phyloP scores from a whole-genome alignment of 257 asterid genomes.

The Gardenia jasminoides region DNA sequence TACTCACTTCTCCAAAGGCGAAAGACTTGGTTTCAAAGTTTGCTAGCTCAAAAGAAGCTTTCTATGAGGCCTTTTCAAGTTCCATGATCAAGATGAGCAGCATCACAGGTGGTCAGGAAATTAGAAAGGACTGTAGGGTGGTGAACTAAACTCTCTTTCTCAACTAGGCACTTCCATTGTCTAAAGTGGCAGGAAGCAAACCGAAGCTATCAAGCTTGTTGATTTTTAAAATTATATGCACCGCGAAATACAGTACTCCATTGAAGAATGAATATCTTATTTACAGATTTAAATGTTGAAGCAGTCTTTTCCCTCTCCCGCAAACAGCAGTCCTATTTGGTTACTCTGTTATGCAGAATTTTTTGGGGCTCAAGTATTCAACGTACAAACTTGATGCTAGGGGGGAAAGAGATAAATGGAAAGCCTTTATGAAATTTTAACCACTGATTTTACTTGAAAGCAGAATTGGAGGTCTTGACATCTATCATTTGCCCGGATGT shows the following conservation, averaged over 20 bases:
- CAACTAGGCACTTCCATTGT: neutral
- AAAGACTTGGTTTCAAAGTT: slow-evolving; percentile 50
- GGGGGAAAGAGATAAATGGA: neutral
- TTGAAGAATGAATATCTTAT: neutral
- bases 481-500: neutral
- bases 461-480: neutral
- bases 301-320: neutral
- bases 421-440: neutral
- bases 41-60: slow-evolving; percentile 61
- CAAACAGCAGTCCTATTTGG: neutral
- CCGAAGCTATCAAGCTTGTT: neutral
- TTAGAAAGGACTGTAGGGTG: slow-evolving; percentile 74
- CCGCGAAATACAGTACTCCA: neutral
- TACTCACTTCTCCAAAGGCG: slow-evolving; percentile 49
- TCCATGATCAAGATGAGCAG: slow-evolving; percentile 93
- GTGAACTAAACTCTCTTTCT: slow-evolving; percentile 36
- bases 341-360: neutral
- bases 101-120: slow-evolving; percentile 74
- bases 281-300: neutral
- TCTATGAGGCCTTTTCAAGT: slow-evolving; percentile 54
- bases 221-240: neutral
- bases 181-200: neutral
- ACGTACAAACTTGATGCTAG: neutral
- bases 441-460: neutral
- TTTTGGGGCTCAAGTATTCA: neutral